Evolutionary conservation across 768 basidiomycete species (phyloP), one percentile per base, ranked within the genome.

Genomic region (Naematelia aurantialba): DNA sequence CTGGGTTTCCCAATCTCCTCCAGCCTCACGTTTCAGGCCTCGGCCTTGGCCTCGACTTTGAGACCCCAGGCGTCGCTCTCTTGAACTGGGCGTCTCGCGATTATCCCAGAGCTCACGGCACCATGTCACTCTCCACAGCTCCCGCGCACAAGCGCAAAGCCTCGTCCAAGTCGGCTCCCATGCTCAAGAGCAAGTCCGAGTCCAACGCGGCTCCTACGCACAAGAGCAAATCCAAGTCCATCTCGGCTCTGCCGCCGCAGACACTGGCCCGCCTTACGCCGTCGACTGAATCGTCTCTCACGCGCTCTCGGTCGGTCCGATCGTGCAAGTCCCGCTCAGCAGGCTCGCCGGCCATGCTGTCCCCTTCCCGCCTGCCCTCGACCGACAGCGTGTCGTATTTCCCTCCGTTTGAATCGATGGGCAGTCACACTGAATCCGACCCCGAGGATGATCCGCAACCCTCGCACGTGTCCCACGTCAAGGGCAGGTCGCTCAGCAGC

Each of bases 391-490:
- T 71, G 25, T 68, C 66, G 8, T 71, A 68, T 47, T 71, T 71
- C 49, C 69, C 69, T 4, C 69, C 69, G 1, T 71, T 71, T 52
- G 69, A 71, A 21, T 48, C 50, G 24, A 65, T 68, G 64, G 69
- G 64, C 13, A 62, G 57, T 26, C 34, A 17, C 34, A 39, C 54
- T 30, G 21, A 26, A 14, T 29, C 42, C 14, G 12, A 5, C 42
- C 24, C 22, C 10, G 31, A 50, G 21, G 45, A 44, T n/a, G 13
- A 5, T 12, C n/a, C 21, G 10, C 59, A 21, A 19, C 21, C 61
- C 26, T 39, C 31, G 45, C 14, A 39, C 45, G 45, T 29, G 14
- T 39, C 31, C 30, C 14, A 39, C 45, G 45, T 29, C 4, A 68
- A 68, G 45, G 62, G 62, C 11, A 45, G 57, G 22, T 66, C 64